These are phyloP conservation scores for Leptographium flavum DNA, from an alignment of 2,329 filamentous ascomycete species.

Conservation along the genomic window DNA sequence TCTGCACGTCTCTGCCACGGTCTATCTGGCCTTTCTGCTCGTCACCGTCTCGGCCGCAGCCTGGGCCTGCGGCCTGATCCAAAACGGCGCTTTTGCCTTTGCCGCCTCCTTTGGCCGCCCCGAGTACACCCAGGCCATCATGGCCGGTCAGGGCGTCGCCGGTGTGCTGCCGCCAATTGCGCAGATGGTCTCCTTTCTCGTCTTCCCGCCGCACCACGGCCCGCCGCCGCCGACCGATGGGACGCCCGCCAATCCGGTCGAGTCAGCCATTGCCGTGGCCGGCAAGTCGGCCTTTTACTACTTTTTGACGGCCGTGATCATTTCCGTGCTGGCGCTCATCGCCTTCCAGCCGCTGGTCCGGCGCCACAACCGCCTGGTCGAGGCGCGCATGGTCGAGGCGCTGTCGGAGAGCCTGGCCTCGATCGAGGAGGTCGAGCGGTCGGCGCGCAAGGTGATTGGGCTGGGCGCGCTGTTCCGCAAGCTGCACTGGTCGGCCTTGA, in stretches of 20 bases:
- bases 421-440: slow-evolving; percentile 37
- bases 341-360: slow-evolving; percentile 62
- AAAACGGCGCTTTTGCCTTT: slow-evolving; percentile 91
- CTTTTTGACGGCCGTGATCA: slow-evolving; percentile 72
- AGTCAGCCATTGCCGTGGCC: slow-evolving; percentile 16
- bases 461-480: slow-evolving; percentile 59
- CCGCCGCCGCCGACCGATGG: background rate
- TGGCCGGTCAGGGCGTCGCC: slow-evolving; percentile 85
- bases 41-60: slow-evolving; percentile 68
- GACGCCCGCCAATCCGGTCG: background rate
- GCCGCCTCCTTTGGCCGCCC: slow-evolving; percentile 70
- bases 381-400: slow-evolving; percentile 30
- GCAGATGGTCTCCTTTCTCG: slow-evolving; percentile 72
- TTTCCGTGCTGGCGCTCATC: slow-evolving; percentile 56
- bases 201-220: slow-evolving; percentile 33
- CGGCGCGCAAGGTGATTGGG: slow-evolving; percentile 31
- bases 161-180: slow-evolving; percentile 80
- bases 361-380: slow-evolving; percentile 39
- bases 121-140: slow-evolving; percentile 91
- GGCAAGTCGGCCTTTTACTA: slow-evolving; percentile 73
- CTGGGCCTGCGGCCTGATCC: slow-evolving; percentile 68
- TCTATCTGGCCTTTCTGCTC: slow-evolving; percentile 73
- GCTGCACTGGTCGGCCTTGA: slow-evolving; percentile 61
- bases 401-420: slow-evolving; percentile 36
- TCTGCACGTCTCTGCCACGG: slow-evolving; percentile 41